Evolutionary conservation across 192 early-diverging fungal genomes (phyloP).

Genomic region (Coemansia sp.): DNA sequence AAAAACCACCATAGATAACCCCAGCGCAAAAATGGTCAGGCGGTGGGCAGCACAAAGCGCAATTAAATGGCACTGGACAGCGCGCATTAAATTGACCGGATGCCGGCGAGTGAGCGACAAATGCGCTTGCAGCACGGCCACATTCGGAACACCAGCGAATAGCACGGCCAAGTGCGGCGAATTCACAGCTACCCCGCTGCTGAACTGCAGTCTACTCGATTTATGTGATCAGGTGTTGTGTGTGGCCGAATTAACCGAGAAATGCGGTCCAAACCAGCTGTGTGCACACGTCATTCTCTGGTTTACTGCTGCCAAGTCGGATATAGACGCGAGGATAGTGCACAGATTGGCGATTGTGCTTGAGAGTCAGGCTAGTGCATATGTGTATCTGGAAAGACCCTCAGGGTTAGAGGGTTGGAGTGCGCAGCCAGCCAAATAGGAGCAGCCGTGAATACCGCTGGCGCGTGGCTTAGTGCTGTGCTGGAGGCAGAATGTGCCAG

Average conservation of each 20-base stretch:
- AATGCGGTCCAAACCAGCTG: neutral
- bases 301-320: neutral
- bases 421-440: neutral
- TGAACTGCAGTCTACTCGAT: neutral
- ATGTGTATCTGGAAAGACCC: slow-evolving; percentile 4
- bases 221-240: neutral
- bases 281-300: neutral
- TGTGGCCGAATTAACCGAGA: neutral
- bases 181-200: neutral
- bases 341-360: neutral
- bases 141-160: neutral
- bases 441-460: neutral
- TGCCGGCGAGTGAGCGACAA: neutral
- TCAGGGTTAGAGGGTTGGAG: neutral
- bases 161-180: neutral
- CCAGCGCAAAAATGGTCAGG: neutral
- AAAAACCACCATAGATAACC: neutral
- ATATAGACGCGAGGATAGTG: neutral
- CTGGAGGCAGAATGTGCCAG: neutral
- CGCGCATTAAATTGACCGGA: slow-evolving; percentile 1
- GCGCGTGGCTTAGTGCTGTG: neutral
- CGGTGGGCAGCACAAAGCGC: neutral
- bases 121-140: neutral
- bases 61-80: neutral
- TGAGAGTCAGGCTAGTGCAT: neutral